These are phyloP conservation scores for Phaffia tasmanica DNA, from an alignment of 768 basidiomycete species.

Conservation along the genomic window DNA sequence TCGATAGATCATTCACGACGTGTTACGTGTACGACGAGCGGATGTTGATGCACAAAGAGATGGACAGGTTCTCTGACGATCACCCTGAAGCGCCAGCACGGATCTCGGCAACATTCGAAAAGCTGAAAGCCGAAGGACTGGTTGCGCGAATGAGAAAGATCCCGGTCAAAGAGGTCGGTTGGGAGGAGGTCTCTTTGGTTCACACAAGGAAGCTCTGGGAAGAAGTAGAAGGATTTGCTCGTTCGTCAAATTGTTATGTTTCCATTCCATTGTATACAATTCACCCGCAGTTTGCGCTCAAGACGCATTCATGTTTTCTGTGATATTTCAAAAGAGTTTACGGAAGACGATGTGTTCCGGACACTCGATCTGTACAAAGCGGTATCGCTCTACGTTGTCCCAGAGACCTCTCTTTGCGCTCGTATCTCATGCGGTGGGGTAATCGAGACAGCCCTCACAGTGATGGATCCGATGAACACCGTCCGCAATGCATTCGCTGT, in stretches of 20 bases:
- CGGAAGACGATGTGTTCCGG: neutral
- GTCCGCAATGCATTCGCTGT: constrained; percentile 85
- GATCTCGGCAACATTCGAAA: constrained; percentile 62
- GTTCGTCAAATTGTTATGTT: constrained; percentile 45
- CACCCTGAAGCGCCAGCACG: constrained; percentile 71
- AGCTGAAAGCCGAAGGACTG: constrained; percentile 51
- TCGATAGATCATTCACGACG: constrained; percentile 39
- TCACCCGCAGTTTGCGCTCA: no score
- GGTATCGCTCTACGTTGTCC: constrained; percentile 82
- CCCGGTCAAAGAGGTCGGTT: constrained; percentile 59
- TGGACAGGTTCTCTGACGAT: constrained; percentile 32
- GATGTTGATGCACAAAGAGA: constrained; percentile 72
- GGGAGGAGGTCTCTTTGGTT: constrained; percentile 72
- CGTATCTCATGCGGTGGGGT: constrained; percentile 87
- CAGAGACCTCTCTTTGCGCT: constrained; percentile 71
- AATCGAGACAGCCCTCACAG: constrained; percentile 75
- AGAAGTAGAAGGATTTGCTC: constrained; percentile 67
- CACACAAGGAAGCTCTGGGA: constrained; percentile 89
- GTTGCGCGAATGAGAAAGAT: constrained; percentile 64
- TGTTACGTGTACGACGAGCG: constrained; percentile 76
- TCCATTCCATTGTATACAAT: neutral
- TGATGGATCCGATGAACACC: constrained; percentile 35
- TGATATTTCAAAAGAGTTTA: neutral
- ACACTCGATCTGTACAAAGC: constrained; percentile 60
- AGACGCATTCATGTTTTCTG: neutral